Evolutionary conservation across 1,284 basidiomycete genomes (phyloP), one percentile per base, ranked within the genome.

Genomic region (Ustilago tritici): DNA sequence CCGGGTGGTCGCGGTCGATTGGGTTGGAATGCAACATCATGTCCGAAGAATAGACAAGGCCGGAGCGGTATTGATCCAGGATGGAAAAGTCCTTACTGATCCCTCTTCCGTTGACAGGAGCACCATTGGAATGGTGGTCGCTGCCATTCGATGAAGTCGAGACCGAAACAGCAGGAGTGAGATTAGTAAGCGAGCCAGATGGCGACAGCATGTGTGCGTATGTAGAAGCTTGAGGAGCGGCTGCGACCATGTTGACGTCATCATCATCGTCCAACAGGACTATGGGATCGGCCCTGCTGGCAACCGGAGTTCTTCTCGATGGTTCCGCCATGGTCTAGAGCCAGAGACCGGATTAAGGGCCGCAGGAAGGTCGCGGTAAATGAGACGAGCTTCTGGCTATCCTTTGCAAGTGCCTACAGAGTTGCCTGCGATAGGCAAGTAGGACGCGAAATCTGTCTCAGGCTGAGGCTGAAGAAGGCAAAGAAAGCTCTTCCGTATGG

Each of bases 31-130:
- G 96, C 32, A 92, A 87, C 87, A 93, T 92, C 96, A 99, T 98
- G 75, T 92, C 90, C 1, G 89, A 85, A 53, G 93, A 93, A 83
- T 93, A 98, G 63, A 98, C 92, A 88, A 93, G 95, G 53, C 95
- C 95, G 23, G 89, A 73, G 4, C 67, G 63, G 35, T 67, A 65
- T 32, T 56, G 35, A 19, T 77, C 75, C 4, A 61, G 36, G 1
- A 53, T 11, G 15, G 50, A 31, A 28, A 40, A 32, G 4, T 43
- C 23, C 10, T 36, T 23, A 15, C 36, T 31, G 19, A 31, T 46
- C n/a, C 34, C 34, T 17, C 14, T 31, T 41, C 59, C 47, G 34
- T 56, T 41, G 32, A 23, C 1, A 6, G n/a, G 19, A n/a, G 31
- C 3, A 8, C 35, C 65, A 34, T 61, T 56, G 11, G 23, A 38